These are phyloP conservation scores for Nepenthes gracilis DNA, from an alignment of 148 eudicot genomes.

Conservation along the genomic window DNA sequence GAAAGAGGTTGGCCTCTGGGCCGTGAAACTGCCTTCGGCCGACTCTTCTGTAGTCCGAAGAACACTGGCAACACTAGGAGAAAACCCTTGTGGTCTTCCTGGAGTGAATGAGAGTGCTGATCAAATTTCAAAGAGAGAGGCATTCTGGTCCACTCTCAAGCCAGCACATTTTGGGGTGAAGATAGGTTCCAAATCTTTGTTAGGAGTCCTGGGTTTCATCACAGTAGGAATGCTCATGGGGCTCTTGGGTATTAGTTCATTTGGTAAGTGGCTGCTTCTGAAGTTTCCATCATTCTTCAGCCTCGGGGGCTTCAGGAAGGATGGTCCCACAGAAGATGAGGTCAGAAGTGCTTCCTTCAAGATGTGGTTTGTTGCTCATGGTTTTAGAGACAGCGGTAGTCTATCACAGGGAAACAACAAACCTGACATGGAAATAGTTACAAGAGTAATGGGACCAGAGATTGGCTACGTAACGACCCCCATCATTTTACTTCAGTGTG, in stretches of 20 bases:
- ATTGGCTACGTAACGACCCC: conserved; percentile 75
- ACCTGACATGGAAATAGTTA: conserved; percentile 62
- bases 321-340: conserved; percentile 76
- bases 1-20: conserved; percentile 71
- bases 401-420: conserved; percentile 20
- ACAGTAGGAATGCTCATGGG: conserved; percentile 49
- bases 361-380: conserved; percentile 87
- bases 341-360: conserved; percentile 73
- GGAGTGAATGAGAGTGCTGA: conserved; percentile 59
- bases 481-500: conserved; percentile 62
- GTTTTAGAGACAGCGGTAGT: conserved; percentile 34
- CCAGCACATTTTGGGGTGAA: conserved; percentile 92
- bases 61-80: conserved; percentile 47
- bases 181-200: conserved; percentile 45
- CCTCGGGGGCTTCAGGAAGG: conserved; percentile 63
- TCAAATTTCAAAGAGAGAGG: conserved; percentile 35
- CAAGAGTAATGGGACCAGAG: conserved; percentile 87
- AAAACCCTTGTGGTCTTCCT: conserved; percentile 57
- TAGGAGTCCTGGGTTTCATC: conserved; percentile 37
- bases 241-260: conserved; percentile 32
- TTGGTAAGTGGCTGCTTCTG: conserved; percentile 74
- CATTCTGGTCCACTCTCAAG: conserved; percentile 67
- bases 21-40: conserved; percentile 74
- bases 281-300: conserved; percentile 74
- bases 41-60: conserved; percentile 74